phyloP scores from a whole-genome alignment of 306 rosid species.

The Rosa persica region DNA sequence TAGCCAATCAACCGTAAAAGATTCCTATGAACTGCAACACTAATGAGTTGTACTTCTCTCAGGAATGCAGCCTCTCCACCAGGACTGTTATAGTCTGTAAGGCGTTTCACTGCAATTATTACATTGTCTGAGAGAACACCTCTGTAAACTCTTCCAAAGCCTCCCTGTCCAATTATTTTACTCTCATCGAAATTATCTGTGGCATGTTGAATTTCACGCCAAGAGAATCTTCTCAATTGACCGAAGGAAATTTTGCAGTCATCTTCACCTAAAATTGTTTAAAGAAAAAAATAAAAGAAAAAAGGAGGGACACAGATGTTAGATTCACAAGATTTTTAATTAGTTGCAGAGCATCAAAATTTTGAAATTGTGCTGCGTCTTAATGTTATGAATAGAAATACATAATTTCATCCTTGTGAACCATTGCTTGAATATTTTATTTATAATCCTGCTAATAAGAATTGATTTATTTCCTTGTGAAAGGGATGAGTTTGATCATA shows the following conservation, averaged over 20 bases:
- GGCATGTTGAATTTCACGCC: conserved; percentile 84
- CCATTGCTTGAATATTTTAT: background rate
- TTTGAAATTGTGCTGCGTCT: background rate
- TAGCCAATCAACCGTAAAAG: conserved; percentile 82
- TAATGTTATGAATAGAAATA: background rate
- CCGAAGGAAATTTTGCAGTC: conserved; percentile 62
- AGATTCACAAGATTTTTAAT: background rate
- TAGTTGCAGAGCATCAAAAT: background rate
- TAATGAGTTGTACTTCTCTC: conserved; percentile 84
- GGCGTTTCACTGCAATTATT: conserved; percentile 82
- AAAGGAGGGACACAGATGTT: background rate
- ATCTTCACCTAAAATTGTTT: conserved; percentile 61
- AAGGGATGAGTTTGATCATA: background rate
- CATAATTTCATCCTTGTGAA: background rate
- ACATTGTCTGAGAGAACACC: conserved; percentile 73
- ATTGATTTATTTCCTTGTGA: background rate
- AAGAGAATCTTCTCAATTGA: conserved; percentile 79
- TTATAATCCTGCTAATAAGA: background rate
- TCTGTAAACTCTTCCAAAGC: conserved; percentile 93
- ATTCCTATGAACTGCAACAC: conserved; percentile 89
- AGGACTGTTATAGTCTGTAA: conserved; percentile 71
- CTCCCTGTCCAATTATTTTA: conserved; percentile 94
- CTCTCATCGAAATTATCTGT: conserved; percentile 73
- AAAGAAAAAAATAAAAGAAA: too few relatives aligned
- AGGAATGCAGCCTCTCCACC: conserved; percentile 93